A percentile compares a stretch with the other conserved stretches of the same genome.
These are phyloP conservation scores for Xylariales sp. DNA, from an alignment of 2,329 filamentous ascomycete species.

Conservation along the genomic window DNA sequence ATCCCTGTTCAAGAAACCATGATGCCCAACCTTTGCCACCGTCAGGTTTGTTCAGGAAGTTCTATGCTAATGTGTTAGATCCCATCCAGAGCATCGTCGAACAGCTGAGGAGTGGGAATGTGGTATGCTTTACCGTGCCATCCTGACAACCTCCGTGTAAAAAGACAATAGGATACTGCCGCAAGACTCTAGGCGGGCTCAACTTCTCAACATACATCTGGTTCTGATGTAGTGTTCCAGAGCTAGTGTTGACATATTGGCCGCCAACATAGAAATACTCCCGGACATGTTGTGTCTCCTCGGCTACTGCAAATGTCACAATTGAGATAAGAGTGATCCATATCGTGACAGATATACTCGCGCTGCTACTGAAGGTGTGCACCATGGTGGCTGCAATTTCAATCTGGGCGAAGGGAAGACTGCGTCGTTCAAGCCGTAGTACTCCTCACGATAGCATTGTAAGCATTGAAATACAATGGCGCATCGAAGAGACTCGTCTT, in stretches of 20 bases:
- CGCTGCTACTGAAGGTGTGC: too few relatives aligned
- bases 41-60: constrained; percentile 29
- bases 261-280: constrained; percentile 13
- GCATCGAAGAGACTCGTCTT: too few relatives aligned
- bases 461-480: too few relatives aligned
- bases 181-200: background rate
- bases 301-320: background rate
- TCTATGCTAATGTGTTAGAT: constrained; percentile 14
- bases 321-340: too few relatives aligned
- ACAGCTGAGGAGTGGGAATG: constrained; percentile 22
- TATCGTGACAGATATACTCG: too few relatives aligned
- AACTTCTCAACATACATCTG: constrained; percentile 10
- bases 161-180: constrained; percentile 20
- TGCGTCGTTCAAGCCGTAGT: too few relatives aligned
- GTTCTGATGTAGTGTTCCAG: constrained; percentile 1
- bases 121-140: constrained; percentile 12
- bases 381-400: too few relatives aligned
- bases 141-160: constrained; percentile 21
- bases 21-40: constrained; percentile 27
- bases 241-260: constrained; percentile 6
- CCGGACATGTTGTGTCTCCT: constrained; percentile 7
- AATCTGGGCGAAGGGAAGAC: too few relatives aligned
- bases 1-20: constrained; percentile 25
- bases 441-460: too few relatives aligned
- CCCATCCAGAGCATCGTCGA: constrained; percentile 19